phyloP scores from a whole-genome alignment of 208 protist species.

The Crithidia mellificae region DNA sequence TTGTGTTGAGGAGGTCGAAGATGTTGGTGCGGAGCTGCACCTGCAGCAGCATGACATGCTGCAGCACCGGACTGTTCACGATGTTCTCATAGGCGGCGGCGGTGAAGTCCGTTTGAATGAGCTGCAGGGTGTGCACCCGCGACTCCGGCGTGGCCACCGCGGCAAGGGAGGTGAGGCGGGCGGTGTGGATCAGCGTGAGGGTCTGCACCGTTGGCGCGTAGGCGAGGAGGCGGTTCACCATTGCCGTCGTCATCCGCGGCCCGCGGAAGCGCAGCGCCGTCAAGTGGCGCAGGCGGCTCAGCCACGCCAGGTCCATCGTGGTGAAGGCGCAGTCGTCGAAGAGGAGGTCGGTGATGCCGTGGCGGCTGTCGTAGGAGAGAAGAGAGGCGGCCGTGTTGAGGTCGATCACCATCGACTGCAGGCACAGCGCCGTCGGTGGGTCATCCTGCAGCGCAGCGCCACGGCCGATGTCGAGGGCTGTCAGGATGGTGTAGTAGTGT shows the following conservation, averaged over 20 bases:
- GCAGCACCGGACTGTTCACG: conserved; percentile 24
- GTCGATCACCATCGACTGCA: conserved; percentile 37
- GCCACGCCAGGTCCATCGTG: conserved; percentile 29
- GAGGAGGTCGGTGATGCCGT: conserved; percentile 28
- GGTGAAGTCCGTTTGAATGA: conserved; percentile 41
- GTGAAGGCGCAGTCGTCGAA: conserved; percentile 45
- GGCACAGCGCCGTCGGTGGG: conserved; percentile 24
- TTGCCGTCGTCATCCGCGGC: conserved; percentile 11
- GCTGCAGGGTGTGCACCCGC: conserved; percentile 23
- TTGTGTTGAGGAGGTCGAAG: conserved; percentile 36
- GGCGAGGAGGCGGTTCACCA: conserved; percentile 26
- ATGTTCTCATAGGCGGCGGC: conserved; percentile 26
- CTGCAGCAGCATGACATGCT: conserved; percentile 38
- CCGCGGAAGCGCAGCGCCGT: conserved; percentile 34
- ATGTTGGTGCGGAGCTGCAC: conserved; percentile 43
- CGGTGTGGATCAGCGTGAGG: conserved; percentile 35
- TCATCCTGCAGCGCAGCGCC: conserved; percentile 21
- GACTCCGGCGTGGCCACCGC: conserved; percentile 1
- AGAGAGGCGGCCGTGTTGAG: conserved; percentile 30
- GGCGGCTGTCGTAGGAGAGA: conserved; percentile 29
- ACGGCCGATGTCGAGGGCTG: conserved; percentile 36
- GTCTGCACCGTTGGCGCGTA: conserved; percentile 20
- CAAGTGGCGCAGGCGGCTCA: conserved; percentile 18
- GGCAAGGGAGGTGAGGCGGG: conserved; percentile 19
- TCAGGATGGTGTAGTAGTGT: conserved; percentile 28